phyloP scores from a whole-genome alignment of 768 basidiomycete species.

The Panaeolus papilionaceus region DNA sequence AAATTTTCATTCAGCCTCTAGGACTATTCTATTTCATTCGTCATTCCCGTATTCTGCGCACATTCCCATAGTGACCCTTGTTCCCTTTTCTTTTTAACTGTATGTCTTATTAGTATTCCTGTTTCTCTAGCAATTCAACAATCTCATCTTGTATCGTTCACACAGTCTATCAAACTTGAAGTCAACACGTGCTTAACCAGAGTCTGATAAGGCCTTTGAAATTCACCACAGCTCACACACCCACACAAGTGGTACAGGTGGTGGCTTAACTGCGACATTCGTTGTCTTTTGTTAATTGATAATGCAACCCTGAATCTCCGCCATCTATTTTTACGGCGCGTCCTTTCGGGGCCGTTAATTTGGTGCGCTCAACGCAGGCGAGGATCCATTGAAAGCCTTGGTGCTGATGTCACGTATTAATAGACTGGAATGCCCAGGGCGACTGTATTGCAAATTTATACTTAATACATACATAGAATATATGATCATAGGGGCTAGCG shows the following conservation, averaged over 20 bases:
- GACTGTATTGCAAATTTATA: neutral
- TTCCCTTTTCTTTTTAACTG: slow-evolving; percentile 7
- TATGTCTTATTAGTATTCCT: slow-evolving; percentile 18
- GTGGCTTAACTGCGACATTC: too few species aligned
- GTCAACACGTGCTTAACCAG: neutral
- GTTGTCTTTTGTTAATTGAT: neutral
- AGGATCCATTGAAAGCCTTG: neutral
- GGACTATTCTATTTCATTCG: slow-evolving; percentile 17
- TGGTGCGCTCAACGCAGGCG: neutral
- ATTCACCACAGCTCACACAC: neutral
- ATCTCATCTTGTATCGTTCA: slow-evolving; percentile 3
- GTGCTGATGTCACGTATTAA: neutral
- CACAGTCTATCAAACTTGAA: neutral
- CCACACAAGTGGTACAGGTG: neutral
- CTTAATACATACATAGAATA: neutral
- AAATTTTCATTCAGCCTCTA: slow-evolving; percentile 12
- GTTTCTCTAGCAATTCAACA: slow-evolving; percentile 8
- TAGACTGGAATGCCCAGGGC: neutral
- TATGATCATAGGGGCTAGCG: neutral
- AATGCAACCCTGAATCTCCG: neutral
- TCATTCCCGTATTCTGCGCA: slow-evolving; percentile 5
- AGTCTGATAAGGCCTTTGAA: too few species aligned
- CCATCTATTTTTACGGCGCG: neutral
- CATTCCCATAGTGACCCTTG: slow-evolving; percentile 20
- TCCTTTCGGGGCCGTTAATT: neutral